Evolutionary conservation across 306 rosid genomes (phyloP).

Genomic region (Arachis stenosperma): DNA sequence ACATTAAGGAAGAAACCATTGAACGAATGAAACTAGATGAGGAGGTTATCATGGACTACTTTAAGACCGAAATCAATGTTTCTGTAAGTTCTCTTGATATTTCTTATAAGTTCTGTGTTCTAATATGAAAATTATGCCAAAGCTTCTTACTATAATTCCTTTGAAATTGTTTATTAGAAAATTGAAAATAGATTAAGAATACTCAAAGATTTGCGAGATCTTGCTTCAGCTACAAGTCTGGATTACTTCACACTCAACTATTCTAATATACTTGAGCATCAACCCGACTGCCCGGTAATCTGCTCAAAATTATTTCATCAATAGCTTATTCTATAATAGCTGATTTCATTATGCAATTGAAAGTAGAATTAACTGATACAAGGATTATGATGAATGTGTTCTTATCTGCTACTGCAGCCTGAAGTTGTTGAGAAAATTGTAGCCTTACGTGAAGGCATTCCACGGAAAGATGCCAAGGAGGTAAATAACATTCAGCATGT

Average conservation of each 20-base stretch:
- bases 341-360: constrained; percentile 5
- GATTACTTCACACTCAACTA: constrained; percentile 87
- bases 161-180: constrained; percentile 61
- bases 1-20: constrained; percentile 90
- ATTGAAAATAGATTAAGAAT: constrained; percentile 82
- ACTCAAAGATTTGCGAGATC: constrained; percentile 86
- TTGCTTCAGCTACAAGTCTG: constrained; percentile 95
- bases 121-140: constrained; percentile 26
- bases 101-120: constrained; percentile 10
- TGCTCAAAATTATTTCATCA: constrained; percentile 14
- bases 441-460: constrained; percentile 92
- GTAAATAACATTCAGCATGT: constrained; percentile 47
- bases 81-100: constrained; percentile 60
- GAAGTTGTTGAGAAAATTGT: constrained; percentile 98
- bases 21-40: constrained; percentile 97
- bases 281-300: constrained; percentile 97
- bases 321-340: not conserved
- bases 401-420: constrained; percentile 57
- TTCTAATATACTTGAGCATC: constrained; percentile 95
- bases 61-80: constrained; percentile 84
- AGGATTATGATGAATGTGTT: constrained; percentile 16
- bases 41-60: constrained; percentile 96
- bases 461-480: constrained; percentile 97
- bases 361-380: not conserved
- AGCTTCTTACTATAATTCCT: constrained; percentile 32